Base-by-base conservation (phyloP, 2,329 filamentous ascomycete species). In the Fusarium drepaniforme region DNA sequence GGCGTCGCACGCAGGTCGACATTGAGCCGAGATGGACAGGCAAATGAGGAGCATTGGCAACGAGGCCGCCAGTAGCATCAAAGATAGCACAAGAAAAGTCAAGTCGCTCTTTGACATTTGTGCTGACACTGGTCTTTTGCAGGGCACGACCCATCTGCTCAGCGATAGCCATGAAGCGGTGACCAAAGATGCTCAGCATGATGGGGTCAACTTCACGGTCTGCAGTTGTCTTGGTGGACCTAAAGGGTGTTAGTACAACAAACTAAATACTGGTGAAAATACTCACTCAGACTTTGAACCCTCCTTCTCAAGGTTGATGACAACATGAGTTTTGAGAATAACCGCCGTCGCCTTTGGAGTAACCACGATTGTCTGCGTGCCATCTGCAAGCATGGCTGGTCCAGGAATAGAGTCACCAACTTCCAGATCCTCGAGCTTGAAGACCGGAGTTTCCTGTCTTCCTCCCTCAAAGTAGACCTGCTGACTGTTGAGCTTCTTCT, bases 361-460 rank as follows among this genome's bases (percentile, higher is more conserved):
- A 4, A 98, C 92, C 0, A 98, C 94, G 72, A 98, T 97, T 0
- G 96, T 98, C 83, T 98, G 96, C 1, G 94, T 96, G 11, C 93
- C 93, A 79, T 96, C 96, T 3, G 94, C 94, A 68, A 98, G 89
- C 83, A 98, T 94, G 0, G 95, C 95, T 1, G 96, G 96, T 0
- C 96, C 96, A 59, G 88, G 86, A 64, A 98, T 86, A 23, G 91
- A 90, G 71, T 95, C 91, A 3, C 95, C 94, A 8, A 94, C 87
- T 2, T 87, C 85, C 13, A 98, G 86, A 69, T 94, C 90, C 72
- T 93, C 91, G 0, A 98, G 89, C 82, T 93, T 95, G 84, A 95
- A 98, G 61, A 98, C 90, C 0, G 94, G 92, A 0, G 95, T 97
- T 21, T 95, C 89, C 72, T 89, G 85, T 30, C 95, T 89, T 2